Conservation (phyloP, 495 filamentous ascomycete genomes). For the Xeromyces bisporus region DNA sequence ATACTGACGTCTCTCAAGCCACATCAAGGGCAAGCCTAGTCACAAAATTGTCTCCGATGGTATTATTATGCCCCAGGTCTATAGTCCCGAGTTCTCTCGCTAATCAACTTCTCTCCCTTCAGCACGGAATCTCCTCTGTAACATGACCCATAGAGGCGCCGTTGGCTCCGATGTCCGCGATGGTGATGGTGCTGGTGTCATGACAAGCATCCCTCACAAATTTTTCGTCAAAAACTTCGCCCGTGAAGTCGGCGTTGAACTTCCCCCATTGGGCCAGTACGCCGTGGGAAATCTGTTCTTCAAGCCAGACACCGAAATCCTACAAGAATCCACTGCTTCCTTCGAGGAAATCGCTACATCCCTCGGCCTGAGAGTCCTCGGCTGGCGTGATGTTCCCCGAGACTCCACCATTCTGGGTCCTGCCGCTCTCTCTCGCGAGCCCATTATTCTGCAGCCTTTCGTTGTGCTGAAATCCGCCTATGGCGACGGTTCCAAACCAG, state of each 20-base stretch:
- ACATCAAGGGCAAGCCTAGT: conserved; percentile 93
- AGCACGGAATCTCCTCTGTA: conserved; percentile 91
- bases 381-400: conserved; percentile 89
- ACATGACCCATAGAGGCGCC: conserved; percentile 99
- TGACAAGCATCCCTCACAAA: conserved; percentile 97
- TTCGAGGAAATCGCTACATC: conserved; percentile 87
- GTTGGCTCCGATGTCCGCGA: conserved; percentile 96
- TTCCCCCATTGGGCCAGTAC: conserved; percentile 86
- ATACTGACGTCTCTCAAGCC: conserved; percentile 31
- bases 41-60: conserved; percentile 99
- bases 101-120: conserved; percentile 7
- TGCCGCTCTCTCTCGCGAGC: conserved; percentile 84
- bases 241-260: conserved; percentile 65
- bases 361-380: conserved; percentile 76
- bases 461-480: conserved; percentile 79
- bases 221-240: conserved; percentile 99
- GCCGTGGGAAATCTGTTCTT: conserved; percentile 97
- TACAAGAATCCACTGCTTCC: conserved; percentile 69
- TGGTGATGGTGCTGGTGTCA: conserved; percentile 95
- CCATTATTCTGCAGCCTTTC: conserved; percentile 87
- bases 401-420: conserved; percentile 89
- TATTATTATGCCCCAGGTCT: conserved; percentile 14
- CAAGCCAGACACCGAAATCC: conserved; percentile 78
- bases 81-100: background rate
- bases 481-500: conserved; percentile 69